Evolutionary conservation across 2,329 filamentous ascomycete genomes (phyloP), one percentile per base, ranked within the genome.

Genomic region (Aspergillus spinulosporus): DNA sequence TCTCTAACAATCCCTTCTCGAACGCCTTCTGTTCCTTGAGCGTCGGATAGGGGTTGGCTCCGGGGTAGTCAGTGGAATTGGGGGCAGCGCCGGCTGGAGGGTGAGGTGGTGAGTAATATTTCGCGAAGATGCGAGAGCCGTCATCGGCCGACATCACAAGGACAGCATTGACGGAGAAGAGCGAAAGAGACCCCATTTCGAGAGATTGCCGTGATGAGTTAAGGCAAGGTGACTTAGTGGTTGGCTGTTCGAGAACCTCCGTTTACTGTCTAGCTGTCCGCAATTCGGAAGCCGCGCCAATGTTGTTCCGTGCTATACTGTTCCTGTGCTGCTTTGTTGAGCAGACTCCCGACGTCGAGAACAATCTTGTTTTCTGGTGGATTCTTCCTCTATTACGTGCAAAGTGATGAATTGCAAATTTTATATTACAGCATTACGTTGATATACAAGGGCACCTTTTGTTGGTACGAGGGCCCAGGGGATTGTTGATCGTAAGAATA

Each of bases 11-110:
- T 4, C 92, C 94, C 80, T 97, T 97, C 77, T 99, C 94, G 70
- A 99, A 99, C 1, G 89, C 84, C 76, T 95, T 96, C 78, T 99
- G 94, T 66, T 95, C 87, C 80, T 97, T 97, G 54, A 94, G 77
- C 57, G 90, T 91, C 57, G 90, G 82, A 76, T 97, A 97, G 21
- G 92, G 90, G 72, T 89, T 90, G 62, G 83, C 82, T 68, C 83
- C 83, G 46, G 83, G 83, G 67, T 82, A 84, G 69, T 83, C 78
- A 64, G 76, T 78, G 51, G 83, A 78, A 65, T 84, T 80, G 63
- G 81, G 78, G 55, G 82, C 74, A 57, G 76, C 74, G 66, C 79
- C 79, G 79, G 88, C 75, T 74, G 88, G 79, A 75, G 80, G 76
- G 71, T 90, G 88, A 58, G 87, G 88, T 62, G 86, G 81, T 60